A percentile compares a stretch with the other conserved stretches of the same genome.
These are phyloP conservation scores for Penicillium concentricum DNA, from an alignment of 2,329 filamentous ascomycete genomes.

Conservation along the genomic window DNA sequence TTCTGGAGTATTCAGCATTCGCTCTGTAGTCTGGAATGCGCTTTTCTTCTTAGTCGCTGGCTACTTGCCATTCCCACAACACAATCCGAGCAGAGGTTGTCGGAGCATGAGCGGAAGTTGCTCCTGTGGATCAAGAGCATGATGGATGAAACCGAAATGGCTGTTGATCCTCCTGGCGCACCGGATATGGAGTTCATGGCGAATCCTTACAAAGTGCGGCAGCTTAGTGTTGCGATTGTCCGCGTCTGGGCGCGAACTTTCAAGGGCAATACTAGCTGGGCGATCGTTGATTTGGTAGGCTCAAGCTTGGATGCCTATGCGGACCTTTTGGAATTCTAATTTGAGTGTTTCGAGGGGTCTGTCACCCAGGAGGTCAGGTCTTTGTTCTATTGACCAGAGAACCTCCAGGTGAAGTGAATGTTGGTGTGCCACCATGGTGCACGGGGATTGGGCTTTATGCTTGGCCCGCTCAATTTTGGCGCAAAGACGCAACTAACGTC, in stretches of 20 bases:
- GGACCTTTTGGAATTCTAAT: constrained; percentile 40
- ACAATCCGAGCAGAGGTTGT: constrained; percentile 43
- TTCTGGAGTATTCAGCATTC: constrained; percentile 58
- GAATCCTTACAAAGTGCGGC: constrained; percentile 44
- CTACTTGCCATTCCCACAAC: constrained; percentile 46
- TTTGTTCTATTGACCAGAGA: not conserved
- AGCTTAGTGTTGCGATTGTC: constrained; percentile 50
- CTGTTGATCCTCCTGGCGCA: constrained; percentile 37
- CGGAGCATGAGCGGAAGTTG: constrained; percentile 49
- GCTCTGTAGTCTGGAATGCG: constrained; percentile 55
- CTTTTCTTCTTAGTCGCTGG: constrained; percentile 50
- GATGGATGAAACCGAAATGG: constrained; percentile 52
- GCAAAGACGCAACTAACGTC: constrained; percentile 13
- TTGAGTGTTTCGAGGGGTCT: not conserved
- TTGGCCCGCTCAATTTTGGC: not conserved
- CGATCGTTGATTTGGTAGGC: constrained; percentile 49
- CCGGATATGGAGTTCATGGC: constrained; percentile 45
- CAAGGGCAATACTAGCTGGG: constrained; percentile 50
- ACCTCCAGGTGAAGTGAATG: not conserved
- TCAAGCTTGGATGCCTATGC: constrained; percentile 49
- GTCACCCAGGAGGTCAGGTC: too few relatives aligned
- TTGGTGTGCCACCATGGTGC: not conserved
- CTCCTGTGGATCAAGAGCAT: constrained; percentile 51
- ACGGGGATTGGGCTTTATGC: not conserved
- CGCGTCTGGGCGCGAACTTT: constrained; percentile 49